Evolutionary conservation across 1,284 basidiomycete species (phyloP), one percentile per base, ranked within the genome.

Genomic region (Entoloma clypeatum): DNA sequence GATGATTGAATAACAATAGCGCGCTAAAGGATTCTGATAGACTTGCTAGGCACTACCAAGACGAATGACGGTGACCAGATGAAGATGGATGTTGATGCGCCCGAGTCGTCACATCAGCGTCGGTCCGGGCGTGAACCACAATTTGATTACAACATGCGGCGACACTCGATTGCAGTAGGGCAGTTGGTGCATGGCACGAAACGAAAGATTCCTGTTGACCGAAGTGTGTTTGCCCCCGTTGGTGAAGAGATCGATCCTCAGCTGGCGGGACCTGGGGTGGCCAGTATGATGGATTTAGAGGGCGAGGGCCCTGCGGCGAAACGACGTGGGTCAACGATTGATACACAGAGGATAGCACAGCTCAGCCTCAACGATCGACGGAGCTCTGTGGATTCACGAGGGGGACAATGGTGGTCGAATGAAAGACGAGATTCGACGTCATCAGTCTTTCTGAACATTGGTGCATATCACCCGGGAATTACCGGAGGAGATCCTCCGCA

Each of bases 171-270:
- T 49, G 76, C 79, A 22, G 70, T 72, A 43, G 71, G 73, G 42
- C 67, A 66, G 35, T 48, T 62, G 45, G 57, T 71, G 31, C 76
- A 77, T 56, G 84, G 86, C 45, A 79, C 75, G 43, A 90, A 90
- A 62, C 76, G 86, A 51, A 91, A 91, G 66, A 81, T 87, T 68
- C 85, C 86, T 27, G 67, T 69, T 49, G 85, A 87, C 69, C 72
- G 78, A 48, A 64, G 66, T 43, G 60, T 62, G 23, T 65, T 74
- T 50, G 57, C 68, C 9, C 60, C 74, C 21, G 65, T 74, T 25
- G 68, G 69, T 37, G 77, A 80, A 50, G 82, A 84, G 47, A 63
- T 72, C 41, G 83, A 85, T 56, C 64, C 77, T n/a, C 77, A 77
- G 46, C 67, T 86, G 41, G 68, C 74, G 29, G 84, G 84, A n/a